phyloP scores from a whole-genome alignment of 129 eudicot species.

The Scalesia atractyloides region DNA sequence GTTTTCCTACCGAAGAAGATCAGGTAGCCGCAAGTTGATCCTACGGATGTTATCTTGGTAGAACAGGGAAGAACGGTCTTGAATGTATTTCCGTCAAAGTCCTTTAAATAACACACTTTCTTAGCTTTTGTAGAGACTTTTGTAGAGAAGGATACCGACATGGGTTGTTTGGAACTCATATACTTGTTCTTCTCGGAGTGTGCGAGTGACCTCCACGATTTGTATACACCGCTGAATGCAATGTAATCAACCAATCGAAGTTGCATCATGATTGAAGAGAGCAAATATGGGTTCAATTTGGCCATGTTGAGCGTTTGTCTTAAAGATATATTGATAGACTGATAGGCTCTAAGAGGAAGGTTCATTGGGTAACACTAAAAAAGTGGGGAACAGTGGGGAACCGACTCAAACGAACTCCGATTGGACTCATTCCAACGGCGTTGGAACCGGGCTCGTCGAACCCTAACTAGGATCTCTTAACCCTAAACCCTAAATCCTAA shows the following conservation, averaged over 20 bases:
- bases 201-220: slow-evolving; percentile 19
- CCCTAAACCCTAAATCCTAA: too few species aligned
- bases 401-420: too few species aligned
- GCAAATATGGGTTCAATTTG: slow-evolving; percentile 10
- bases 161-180: slow-evolving; percentile 12
- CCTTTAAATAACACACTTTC: background rate
- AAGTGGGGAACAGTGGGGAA: too few species aligned
- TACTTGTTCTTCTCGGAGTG: background rate
- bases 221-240: slow-evolving; percentile 27
- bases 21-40: slow-evolving; percentile 27
- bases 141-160: background rate
- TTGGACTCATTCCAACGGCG: too few species aligned
- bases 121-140: background rate
- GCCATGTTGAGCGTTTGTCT: slow-evolving; percentile 3
- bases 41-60: background rate
- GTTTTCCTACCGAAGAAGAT: slow-evolving; percentile 10
- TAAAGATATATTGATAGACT: too few species aligned
- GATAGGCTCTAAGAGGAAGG: too few species aligned
- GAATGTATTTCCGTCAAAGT: slow-evolving; percentile 22
- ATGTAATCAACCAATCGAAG: slow-evolving; percentile 14
- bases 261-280: slow-evolving; percentile 14
- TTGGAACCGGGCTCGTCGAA: too few species aligned
- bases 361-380: too few species aligned
- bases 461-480: too few species aligned
- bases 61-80: slow-evolving; percentile 6